Conservation (phyloP, 768 basidiomycete genomes). For the Tulasnella sp. region DNA sequence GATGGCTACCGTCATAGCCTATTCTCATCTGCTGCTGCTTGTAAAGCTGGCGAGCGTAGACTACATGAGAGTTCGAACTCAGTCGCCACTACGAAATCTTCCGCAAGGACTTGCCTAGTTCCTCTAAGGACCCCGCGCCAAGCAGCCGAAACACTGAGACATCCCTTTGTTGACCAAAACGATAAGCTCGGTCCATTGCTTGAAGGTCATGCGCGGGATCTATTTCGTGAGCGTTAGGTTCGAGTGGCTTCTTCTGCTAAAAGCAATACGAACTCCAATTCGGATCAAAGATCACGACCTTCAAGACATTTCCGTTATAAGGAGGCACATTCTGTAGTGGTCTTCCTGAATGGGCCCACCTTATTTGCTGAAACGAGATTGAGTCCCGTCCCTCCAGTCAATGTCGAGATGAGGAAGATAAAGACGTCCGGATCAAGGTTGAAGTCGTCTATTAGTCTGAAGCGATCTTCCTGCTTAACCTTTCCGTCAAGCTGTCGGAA, state of each 20-base stretch:
- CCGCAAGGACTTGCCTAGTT: neutral
- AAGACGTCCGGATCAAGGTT: constrained; percentile 61
- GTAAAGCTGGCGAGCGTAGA: constrained; percentile 82
- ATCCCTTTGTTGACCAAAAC: constrained; percentile 78
- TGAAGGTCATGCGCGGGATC: constrained; percentile 94
- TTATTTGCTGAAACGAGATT: constrained; percentile 90
- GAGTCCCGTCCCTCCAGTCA: constrained; percentile 84
- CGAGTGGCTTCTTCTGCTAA: neutral
- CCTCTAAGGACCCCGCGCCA: constrained; percentile 55
- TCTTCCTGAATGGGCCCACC: constrained; percentile 30
- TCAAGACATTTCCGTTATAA: neutral
- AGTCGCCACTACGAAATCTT: neutral
- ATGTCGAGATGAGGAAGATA: constrained; percentile 79
- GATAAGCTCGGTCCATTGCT: constrained; percentile 80
- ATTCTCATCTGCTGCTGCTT: constrained; percentile 94
- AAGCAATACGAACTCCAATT: constrained; percentile 70
- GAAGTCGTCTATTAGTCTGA: constrained; percentile 67
- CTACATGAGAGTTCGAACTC: constrained; percentile 27
- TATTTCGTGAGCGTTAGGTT: constrained; percentile 22
- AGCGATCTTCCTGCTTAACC: constrained; percentile 48
- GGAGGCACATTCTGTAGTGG: neutral
- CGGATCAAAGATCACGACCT: constrained; percentile 40
- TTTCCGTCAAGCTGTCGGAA: constrained; percentile 75
- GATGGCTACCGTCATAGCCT: constrained; percentile 71
- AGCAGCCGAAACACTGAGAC: constrained; percentile 75